A percentile compares a stretch with the other conserved stretches of the same genome.
phyloP scores from a whole-genome alignment of 2,329 filamentous ascomycete species.

The Shiraia bambusicola region DNA sequence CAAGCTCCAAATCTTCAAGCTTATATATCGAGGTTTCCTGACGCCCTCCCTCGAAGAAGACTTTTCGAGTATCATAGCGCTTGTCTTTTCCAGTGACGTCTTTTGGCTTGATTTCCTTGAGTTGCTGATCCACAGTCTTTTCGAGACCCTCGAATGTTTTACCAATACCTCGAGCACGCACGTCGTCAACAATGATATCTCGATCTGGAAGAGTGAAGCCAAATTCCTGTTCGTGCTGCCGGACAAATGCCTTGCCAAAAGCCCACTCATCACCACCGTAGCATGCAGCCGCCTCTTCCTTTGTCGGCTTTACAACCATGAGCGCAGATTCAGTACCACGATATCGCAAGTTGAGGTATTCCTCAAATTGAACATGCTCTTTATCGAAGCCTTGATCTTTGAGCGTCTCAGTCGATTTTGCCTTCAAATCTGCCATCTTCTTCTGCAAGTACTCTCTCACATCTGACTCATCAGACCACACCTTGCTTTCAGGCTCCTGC shows the following conservation, averaged over 20 bases:
- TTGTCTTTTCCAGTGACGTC: conserved; percentile 61
- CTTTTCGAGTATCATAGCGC: conserved; percentile 64
- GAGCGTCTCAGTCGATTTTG: conserved; percentile 68
- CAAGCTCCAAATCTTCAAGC: conserved; percentile 70
- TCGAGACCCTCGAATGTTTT: conserved; percentile 80
- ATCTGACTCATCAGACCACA: conserved; percentile 60
- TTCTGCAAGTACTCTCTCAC: conserved; percentile 63
- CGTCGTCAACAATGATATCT: conserved; percentile 88
- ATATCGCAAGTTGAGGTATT: conserved; percentile 93
- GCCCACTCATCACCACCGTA: conserved; percentile 72
- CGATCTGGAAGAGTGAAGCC: conserved; percentile 83
- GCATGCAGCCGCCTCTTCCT: conserved; percentile 60
- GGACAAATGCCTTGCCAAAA: conserved; percentile 80
- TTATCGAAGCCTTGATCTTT: conserved; percentile 77
- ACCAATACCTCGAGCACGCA: conserved; percentile 83
- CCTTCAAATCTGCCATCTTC: conserved; percentile 78
- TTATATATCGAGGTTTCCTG: conserved; percentile 80
- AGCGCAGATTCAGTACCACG: conserved; percentile 86
- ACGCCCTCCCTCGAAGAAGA: conserved; percentile 84
- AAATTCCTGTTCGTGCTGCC: conserved; percentile 89
- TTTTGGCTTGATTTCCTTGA: conserved; percentile 67
- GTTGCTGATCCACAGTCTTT: conserved; percentile 80
- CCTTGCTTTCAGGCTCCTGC: conserved; percentile 71
- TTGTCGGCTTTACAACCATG: conserved; percentile 77
- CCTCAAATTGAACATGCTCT: conserved; percentile 76